A percentile compares a stretch with the other conserved stretches of the same genome.
Evolutionary conservation across 1,284 basidiomycete species (phyloP).

Genomic region (Xerocomus nothofagi): DNA sequence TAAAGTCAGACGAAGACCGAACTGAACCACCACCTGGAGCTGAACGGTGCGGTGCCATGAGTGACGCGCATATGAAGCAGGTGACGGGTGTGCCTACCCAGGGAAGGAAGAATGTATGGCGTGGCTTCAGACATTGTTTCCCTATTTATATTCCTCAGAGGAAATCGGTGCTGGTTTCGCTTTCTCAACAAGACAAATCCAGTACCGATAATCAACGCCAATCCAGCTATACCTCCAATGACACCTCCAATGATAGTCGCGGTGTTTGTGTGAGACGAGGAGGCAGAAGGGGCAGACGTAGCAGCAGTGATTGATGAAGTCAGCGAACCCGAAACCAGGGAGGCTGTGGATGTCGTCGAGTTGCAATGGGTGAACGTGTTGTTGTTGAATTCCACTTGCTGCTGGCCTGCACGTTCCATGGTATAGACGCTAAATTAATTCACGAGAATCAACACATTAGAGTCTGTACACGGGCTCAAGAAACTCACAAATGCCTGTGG

Average conservation of each 20-base stretch:
- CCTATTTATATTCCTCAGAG: neutral
- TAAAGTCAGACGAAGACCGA: neutral
- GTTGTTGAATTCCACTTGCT: conserved; percentile 23
- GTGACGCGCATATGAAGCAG: neutral
- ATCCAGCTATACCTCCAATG: conserved; percentile 8
- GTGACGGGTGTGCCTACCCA: neutral
- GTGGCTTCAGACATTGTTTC: neutral
- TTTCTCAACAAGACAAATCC: conserved; percentile 4
- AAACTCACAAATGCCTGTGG: conserved; percentile 19
- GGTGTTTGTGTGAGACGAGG: neutral
- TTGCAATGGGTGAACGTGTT: conserved; percentile 32
- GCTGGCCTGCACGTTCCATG: conserved; percentile 17
- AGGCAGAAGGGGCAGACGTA: neutral
- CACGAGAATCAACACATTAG: neutral
- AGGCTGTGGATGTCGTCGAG: conserved; percentile 4
- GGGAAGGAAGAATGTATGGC: neutral
- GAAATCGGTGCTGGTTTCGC: neutral
- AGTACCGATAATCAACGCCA: neutral
- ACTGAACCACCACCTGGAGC: neutral
- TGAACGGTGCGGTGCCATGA: neutral
- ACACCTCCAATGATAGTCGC: conserved; percentile 9
- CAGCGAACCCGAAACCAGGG: no score
- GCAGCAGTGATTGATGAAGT: neutral
- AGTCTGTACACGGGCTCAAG: neutral
- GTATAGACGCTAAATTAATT: conserved; percentile 21